Evolutionary conservation across 1,284 basidiomycete species (phyloP).

Genomic region (Pyrrhoderma lamaoense): DNA sequence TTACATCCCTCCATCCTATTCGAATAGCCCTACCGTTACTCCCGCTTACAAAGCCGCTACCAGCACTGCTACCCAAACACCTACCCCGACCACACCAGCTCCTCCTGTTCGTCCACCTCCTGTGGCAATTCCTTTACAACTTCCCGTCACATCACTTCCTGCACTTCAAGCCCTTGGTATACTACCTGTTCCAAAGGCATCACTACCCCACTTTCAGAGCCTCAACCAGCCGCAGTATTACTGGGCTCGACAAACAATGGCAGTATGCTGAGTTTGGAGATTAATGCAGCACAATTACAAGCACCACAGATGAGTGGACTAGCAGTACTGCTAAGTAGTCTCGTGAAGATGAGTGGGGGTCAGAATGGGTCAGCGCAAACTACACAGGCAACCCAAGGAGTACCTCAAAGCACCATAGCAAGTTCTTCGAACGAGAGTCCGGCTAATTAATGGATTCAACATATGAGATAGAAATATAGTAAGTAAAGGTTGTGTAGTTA

Average conservation of each 20-base stretch:
- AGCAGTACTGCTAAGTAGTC: constrained; percentile 59
- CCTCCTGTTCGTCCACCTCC: constrained; percentile 28
- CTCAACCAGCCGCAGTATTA: constrained; percentile 61
- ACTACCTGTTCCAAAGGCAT: constrained; percentile 55
- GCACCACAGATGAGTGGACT: constrained; percentile 65
- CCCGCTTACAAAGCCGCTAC: constrained; percentile 4
- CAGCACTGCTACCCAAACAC: constrained; percentile 27
- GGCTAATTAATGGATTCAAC: too few species aligned
- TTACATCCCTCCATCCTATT: constrained; percentile 33
- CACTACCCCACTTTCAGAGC: constrained; percentile 49
- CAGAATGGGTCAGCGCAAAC: not conserved
- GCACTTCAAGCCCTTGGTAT: constrained; percentile 66
- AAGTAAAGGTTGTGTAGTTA: too few species aligned
- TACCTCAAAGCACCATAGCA: too few species aligned
- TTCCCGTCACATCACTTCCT: constrained; percentile 62
- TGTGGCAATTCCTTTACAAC: constrained; percentile 61
- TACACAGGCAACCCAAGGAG: too few species aligned
- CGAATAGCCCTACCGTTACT: constrained; percentile 37
- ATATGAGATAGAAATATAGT: too few species aligned
- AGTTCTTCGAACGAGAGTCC: too few species aligned
- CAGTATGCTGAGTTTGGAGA: constrained; percentile 62
- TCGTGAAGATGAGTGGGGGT: constrained; percentile 32
- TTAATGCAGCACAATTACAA: constrained; percentile 65
- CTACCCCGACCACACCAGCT: constrained; percentile 26
- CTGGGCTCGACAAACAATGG: constrained; percentile 62